These are phyloP conservation scores for Raddia distichophylla DNA, from an alignment of 176 grass and related monocot genomes.

Conservation along the genomic window DNA sequence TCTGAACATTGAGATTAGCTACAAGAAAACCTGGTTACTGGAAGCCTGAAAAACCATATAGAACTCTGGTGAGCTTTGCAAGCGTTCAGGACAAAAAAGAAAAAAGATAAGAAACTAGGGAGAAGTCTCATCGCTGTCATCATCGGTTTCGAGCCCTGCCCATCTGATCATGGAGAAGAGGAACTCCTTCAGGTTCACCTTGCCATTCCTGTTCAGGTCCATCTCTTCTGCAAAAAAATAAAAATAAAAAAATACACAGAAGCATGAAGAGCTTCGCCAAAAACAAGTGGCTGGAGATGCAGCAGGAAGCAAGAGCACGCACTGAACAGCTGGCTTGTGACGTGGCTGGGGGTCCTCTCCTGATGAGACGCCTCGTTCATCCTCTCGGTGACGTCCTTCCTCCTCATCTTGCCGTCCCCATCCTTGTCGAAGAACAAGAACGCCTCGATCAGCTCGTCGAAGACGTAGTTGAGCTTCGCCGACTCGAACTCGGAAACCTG, in stretches of 20 bases:
- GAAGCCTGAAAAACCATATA: not conserved
- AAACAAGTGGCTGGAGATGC: too few species aligned
- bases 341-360: conserved; percentile 62
- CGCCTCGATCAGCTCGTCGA: conserved; percentile 66
- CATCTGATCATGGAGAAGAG: conserved; percentile 69
- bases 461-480: conserved; percentile 54
- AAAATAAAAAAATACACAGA: not conserved
- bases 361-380: conserved; percentile 60
- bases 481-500: conserved; percentile 59
- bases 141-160: conserved; percentile 57
- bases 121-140: conserved; percentile 36
- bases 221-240: conserved; percentile 71
- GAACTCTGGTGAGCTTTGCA: not conserved
- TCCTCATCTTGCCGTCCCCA: conserved; percentile 57
- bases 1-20: not conserved
- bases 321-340: conserved; percentile 65
- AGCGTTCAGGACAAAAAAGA: not conserved
- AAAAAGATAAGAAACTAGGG: not conserved
- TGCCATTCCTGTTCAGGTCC: conserved; percentile 68
- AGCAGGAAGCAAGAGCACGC: conserved; percentile 20
- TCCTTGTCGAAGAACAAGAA: conserved; percentile 74
- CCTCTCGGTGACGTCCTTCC: conserved; percentile 55
- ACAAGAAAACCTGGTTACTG: not conserved
- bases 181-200: conserved; percentile 78
- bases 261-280: not conserved